Conservation (phyloP, 257 asterid genomes). For the Solanum etuberosum region DNA sequence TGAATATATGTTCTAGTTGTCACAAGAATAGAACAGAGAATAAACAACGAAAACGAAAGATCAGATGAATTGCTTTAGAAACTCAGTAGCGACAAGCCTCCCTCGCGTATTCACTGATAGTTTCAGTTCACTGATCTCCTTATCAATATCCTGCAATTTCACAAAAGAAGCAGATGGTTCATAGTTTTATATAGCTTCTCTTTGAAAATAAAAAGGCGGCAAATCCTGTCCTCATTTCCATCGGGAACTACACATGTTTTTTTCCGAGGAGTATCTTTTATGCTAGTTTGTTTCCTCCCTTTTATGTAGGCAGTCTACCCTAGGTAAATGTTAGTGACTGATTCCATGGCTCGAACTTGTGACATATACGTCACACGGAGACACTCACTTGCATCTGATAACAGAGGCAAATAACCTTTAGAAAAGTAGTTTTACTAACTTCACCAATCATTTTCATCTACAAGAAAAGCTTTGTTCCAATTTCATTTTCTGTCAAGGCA, state of each 20-base stretch:
- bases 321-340: neutral
- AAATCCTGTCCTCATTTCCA: neutral
- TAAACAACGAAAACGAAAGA: neutral
- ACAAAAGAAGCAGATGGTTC: neutral
- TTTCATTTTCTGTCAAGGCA: neutral
- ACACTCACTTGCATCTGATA: neutral
- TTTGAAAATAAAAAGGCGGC: neutral
- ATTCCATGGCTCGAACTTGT: neutral
- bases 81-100: constrained; percentile 95
- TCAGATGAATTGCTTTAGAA: constrained; percentile 90
- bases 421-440: neutral
- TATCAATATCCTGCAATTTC: constrained; percentile 77
- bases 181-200: neutral
- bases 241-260: neutral
- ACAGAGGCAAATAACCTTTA: neutral
- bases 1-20: neutral
- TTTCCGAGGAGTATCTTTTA: neutral
- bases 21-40: neutral
- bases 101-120: constrained; percentile 91
- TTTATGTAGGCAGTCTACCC: neutral
- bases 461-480: neutral
- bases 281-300: neutral
- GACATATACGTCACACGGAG: rapidly evolving
- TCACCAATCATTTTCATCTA: neutral
- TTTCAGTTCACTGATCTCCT: constrained; percentile 87